Evolutionary conservation across 345 rosid species (phyloP), one percentile per base, ranked within the genome.

Genomic region (Citrus medica): DNA sequence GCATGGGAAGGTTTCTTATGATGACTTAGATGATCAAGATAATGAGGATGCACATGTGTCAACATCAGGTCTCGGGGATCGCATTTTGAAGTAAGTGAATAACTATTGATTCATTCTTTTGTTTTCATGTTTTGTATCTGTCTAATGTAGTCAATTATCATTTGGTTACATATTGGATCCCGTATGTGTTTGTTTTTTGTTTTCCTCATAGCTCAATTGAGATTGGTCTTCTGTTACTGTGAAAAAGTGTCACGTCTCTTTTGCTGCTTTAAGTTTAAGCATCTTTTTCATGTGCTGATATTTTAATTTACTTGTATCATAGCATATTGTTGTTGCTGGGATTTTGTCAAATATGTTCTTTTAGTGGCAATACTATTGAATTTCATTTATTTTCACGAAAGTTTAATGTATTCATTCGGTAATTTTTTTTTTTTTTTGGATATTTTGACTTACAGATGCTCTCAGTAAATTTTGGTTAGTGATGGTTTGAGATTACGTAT

Each of bases 1-100:
- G 66, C 82, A 76, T 53, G 65, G 63, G 33, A 80, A 68, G 51
- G 80, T 37, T 70, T 68, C 81, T 38, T 79, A 67, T 33, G 80
- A 66, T 40, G 83, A 69, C 79, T 84, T 83, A 71, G 79, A 62
- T 10, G 88, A 77, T 21, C 81, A 79, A 70, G 79, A 72, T 81
- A 85, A 76, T 61, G 86, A 80, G 67, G 79, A 73, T 72, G 74
- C 83, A 79, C 83, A 75, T 33, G 38, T 71, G 69, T 65, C 92
- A 72, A 12, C 89, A 1, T 71, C 76, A 22, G 92, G 82, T 59
- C 82, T 94, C 27, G 83, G 80, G 87, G 88, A 86, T 62, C 95
- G 97, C 70, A 91, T 96, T 78, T 75, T 79, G 79, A 92, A 85
- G 99, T 91, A 82, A 89, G 91, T 87, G 56, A 59, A 81, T 67